These are phyloP conservation scores for Schoenoplectus tabernaemontani DNA, from an alignment of 202 grass and related monocot genomes.

Conservation along the genomic window DNA sequence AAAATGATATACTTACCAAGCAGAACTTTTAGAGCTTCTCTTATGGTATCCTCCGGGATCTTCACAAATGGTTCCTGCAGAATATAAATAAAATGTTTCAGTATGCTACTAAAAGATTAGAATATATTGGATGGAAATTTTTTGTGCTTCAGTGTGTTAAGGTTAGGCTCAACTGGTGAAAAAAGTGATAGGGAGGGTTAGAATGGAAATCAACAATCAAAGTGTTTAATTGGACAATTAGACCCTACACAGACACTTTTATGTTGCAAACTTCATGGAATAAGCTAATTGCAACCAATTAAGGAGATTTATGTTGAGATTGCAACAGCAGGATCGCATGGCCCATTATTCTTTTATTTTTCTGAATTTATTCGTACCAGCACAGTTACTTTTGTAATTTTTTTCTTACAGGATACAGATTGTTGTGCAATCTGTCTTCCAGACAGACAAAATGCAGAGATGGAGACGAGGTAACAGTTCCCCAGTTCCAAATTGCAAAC, in stretches of 20 bases:
- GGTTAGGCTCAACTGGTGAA: not conserved
- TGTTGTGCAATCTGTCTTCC: not conserved
- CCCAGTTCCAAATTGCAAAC: not conserved
- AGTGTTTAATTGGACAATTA: not conserved
- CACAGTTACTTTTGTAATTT: not conserved
- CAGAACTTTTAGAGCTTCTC: conserved; percentile 66
- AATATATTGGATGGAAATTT: not conserved
- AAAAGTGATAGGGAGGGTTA: not conserved
- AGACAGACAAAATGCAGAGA: not conserved
- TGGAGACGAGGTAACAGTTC: conserved; percentile 22
- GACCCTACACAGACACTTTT: not conserved
- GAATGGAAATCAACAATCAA: not conserved
- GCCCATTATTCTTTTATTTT: not conserved
- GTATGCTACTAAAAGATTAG: not conserved
- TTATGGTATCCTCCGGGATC: conserved; percentile 67
- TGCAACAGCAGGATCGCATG: not conserved
- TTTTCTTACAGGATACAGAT: not conserved
- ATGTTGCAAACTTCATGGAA: not conserved
- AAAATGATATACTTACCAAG: conserved; percentile 37
- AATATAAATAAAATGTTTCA: not conserved
- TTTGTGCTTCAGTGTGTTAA: not conserved
- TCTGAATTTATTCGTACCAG: not conserved
- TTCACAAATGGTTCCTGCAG: conserved; percentile 48
- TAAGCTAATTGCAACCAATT: no score
- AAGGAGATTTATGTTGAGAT: not conserved